phyloP scores from a whole-genome alignment of 1,284 basidiomycete species.

The Coniophora puteana region DNA sequence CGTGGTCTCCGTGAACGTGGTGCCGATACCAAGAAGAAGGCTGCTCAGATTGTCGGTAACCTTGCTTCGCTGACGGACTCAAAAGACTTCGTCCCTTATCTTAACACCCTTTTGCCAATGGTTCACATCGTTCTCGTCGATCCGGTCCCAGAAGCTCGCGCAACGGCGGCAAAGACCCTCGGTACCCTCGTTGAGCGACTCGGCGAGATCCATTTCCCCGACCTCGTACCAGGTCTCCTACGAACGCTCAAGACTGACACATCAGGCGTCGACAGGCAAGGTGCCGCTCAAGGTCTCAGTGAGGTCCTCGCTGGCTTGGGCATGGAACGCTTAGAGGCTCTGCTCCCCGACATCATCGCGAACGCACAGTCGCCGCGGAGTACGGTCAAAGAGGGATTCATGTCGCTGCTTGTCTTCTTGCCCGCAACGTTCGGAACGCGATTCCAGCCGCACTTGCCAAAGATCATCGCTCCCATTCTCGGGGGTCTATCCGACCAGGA shows the following conservation, averaged over 20 bases:
- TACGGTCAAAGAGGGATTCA: constrained; percentile 97
- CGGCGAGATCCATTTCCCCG: constrained; percentile 94
- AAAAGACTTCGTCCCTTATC: constrained; percentile 96
- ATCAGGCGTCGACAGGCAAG: constrained; percentile 95
- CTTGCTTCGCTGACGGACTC: constrained; percentile 93
- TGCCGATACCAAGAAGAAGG: constrained; percentile 93
- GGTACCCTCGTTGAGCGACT: constrained; percentile 96
- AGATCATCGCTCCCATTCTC: constrained; percentile 93
- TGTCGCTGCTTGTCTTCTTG: constrained; percentile 95
- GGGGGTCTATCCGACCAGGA: constrained; percentile 91
- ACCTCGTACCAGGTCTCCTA: constrained; percentile 89
- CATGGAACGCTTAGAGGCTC: constrained; percentile 93
- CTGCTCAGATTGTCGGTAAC: constrained; percentile 96
- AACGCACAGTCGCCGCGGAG: constrained; percentile 89
- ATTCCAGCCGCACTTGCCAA: constrained; percentile 94
- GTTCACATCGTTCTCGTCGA: constrained; percentile 92
- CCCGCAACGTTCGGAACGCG: constrained; percentile 95
- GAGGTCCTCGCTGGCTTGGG: constrained; percentile 96
- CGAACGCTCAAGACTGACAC: constrained; percentile 91
- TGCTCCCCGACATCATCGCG: constrained; percentile 91
- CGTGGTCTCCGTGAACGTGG: constrained; percentile 90
- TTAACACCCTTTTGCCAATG: constrained; percentile 84
- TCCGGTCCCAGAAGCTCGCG: constrained; percentile 95
- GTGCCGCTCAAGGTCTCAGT: constrained; percentile 95
- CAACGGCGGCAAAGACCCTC: constrained; percentile 96